phyloP scores from a whole-genome alignment of 2,329 filamentous ascomycete species.

The Xylariaceae sp. region DNA sequence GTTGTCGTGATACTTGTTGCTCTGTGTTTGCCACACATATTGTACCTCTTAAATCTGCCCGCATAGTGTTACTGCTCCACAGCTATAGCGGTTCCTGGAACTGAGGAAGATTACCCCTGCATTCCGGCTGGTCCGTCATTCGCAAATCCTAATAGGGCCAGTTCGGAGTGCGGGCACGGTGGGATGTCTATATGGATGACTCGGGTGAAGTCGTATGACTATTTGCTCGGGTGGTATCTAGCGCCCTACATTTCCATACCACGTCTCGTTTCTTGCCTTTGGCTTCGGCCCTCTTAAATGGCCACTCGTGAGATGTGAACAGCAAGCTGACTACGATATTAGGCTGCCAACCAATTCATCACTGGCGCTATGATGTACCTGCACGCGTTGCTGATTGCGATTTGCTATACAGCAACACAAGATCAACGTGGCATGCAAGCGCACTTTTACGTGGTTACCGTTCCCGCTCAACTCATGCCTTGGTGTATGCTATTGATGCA shows the following conservation, averaged over 20 bases:
- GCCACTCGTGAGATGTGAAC: background rate
- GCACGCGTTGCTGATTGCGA: slow-evolving; percentile 68
- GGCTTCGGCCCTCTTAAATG: slow-evolving; percentile 10
- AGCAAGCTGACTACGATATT: slow-evolving; percentile 21
- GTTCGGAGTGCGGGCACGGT: slow-evolving; percentile 69
- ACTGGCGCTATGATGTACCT: slow-evolving; percentile 51
- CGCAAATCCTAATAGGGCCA: slow-evolving; percentile 59
- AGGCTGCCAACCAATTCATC: slow-evolving; percentile 51
- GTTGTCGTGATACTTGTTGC: slow-evolving; percentile 2
- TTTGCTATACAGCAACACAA: slow-evolving; percentile 80
- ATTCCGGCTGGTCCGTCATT: slow-evolving; percentile 59
- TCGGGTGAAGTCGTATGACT: slow-evolving; percentile 52
- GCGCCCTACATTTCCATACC: slow-evolving; percentile 53
- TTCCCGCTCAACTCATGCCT: slow-evolving; percentile 78
- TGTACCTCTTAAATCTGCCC: slow-evolving; percentile 70
- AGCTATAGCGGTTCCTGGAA: slow-evolving; percentile 82
- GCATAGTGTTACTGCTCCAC: slow-evolving; percentile 61
- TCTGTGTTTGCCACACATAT: slow-evolving; percentile 13
- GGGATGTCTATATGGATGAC: slow-evolving; percentile 71
- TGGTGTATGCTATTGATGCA: slow-evolving; percentile 74
- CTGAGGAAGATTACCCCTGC: slow-evolving; percentile 76
- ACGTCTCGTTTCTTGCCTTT: slow-evolving; percentile 13
- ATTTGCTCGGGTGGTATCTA: slow-evolving; percentile 56
- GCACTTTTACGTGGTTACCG: slow-evolving; percentile 76
- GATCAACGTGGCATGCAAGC: slow-evolving; percentile 75